A percentile compares a stretch with the other conserved stretches of the same genome.
phyloP scores from a whole-genome alignment of 2,329 filamentous ascomycete genomes.

The Fusarium euwallaceae region DNA sequence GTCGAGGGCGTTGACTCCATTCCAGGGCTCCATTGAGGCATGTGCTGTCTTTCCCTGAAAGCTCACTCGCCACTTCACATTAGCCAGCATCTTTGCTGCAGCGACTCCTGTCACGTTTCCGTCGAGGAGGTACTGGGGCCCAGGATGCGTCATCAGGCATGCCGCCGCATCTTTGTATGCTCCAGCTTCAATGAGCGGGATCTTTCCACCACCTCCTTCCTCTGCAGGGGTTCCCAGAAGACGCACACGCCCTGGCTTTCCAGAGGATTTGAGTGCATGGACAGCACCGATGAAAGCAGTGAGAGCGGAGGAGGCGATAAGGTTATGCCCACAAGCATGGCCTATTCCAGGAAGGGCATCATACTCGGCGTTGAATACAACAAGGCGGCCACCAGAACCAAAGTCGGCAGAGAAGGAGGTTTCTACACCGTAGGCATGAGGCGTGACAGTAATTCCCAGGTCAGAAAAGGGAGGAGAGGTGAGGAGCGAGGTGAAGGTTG shows the following conservation, averaged over 20 bases:
- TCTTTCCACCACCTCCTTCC: constrained; percentile 18
- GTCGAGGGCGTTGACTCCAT: constrained; percentile 24
- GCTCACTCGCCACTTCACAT: constrained; percentile 1
- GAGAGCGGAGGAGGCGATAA: constrained; percentile 33
- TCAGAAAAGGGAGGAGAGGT: not conserved
- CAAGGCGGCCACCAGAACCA: constrained; percentile 22
- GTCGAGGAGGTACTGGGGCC: not conserved
- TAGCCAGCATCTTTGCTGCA: constrained; percentile 7
- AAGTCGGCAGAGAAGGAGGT: constrained; percentile 32
- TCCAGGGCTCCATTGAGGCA: constrained; percentile 18
- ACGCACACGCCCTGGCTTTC: not conserved
- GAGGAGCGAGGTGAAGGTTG: constrained; percentile 26
- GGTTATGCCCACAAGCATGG: constrained; percentile 33
- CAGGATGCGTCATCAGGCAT: constrained; percentile 10
- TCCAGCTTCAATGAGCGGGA: constrained; percentile 10
- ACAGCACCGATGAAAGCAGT: constrained; percentile 23
- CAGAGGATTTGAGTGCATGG: not conserved
- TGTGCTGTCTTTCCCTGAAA: constrained; percentile 17
- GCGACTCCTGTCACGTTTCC: not conserved
- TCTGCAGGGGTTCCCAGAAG: constrained; percentile 20
- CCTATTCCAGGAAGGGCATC: constrained; percentile 31
- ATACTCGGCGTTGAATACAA: constrained; percentile 37
- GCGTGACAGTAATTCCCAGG: constrained; percentile 22
- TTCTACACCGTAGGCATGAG: constrained; percentile 18
- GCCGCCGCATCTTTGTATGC: constrained; percentile 8